Evolutionary conservation across 305 asterid genomes (phyloP), one percentile per base, ranked within the genome.

Genomic region (Fraxinus sp.): DNA sequence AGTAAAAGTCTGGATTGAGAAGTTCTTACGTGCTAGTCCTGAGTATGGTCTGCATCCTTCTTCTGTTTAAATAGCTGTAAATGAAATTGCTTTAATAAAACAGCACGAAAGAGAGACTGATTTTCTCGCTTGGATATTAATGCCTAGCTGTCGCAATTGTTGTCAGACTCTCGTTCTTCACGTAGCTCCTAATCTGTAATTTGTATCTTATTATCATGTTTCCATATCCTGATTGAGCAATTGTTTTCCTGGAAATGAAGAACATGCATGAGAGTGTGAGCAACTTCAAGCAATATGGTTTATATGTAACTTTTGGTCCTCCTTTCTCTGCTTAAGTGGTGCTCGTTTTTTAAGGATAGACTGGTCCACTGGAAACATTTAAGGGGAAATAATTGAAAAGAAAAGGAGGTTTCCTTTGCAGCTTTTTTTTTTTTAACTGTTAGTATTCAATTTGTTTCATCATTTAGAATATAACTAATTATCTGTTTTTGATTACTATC

Each of bases 201-300:
- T 26, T 26, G n/a, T 13, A 64, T 78, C 77, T 49, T 66, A 73
- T 57, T 28, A 44, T 84, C 59, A 66, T 81, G 76, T 83, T 78
- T 28, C 55, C 41, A 35, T 64, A 36, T 55, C 32, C 74, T 36
- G 30, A 46, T 20, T 44, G n/a, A 72, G 80, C 49, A 78, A 81
- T 62, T 11, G n/a, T 55, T 70, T 28, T 30, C 4, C 22, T 68
- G 74, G n/a, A 70, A 70, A 35, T 3, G 41, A 70, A 28, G 28
- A 66, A 66, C 33, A 76, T 71, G 66, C 82, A 79, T 72, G 39
- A 49, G 75, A 20, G 73, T 10, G 32, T 24, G 73, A 66, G 73
- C 32, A 24, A 22, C 33, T 66, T 26, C 73, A 26, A 66, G 16
- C 36, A 3, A 22, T 24, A 26, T 9, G 73, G 28, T 66, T 22